These are phyloP conservation scores for Candida krabiensis DNA, from an alignment of 805 yeast species.

Conservation along the genomic window DNA sequence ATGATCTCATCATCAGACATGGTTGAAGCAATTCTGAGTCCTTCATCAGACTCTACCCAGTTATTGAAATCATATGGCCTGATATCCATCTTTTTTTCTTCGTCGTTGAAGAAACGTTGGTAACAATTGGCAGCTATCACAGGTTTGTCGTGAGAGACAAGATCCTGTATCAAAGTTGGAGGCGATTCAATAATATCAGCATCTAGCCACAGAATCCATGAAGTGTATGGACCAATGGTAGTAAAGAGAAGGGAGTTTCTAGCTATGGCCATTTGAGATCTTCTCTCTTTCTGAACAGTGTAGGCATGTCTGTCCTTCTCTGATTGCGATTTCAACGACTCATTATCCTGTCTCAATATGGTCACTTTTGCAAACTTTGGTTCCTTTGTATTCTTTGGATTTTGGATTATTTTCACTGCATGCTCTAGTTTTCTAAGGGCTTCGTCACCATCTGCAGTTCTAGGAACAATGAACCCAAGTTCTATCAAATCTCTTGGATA, in stretches of 20 bases:
- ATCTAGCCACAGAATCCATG: conserved; percentile 97
- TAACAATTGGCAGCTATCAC: conserved; percentile 91
- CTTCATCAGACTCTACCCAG: conserved; percentile 88
- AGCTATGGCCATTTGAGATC: conserved; percentile 90
- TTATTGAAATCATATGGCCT: conserved; percentile 95
- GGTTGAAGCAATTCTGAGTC: conserved; percentile 66
- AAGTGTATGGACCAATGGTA: conserved; percentile 81
- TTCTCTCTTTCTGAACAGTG: conserved; percentile 81
- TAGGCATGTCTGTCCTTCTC: conserved; percentile 93
- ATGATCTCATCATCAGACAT: conserved; percentile 88
- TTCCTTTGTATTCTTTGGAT: conserved; percentile 49
- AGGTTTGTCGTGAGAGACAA: conserved; percentile 82
- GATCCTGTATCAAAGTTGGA: conserved; percentile 76
- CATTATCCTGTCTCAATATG: conserved; percentile 86
- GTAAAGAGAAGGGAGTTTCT: conserved; percentile 90
- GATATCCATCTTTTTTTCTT: conserved; percentile 51
- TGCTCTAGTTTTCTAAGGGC: conserved; percentile 71
- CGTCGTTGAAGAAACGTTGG: conserved; percentile 71
- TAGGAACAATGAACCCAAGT: conserved; percentile 89
- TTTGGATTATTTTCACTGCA: conserved; percentile 73
- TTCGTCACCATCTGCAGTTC: conserved; percentile 75
- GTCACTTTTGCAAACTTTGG: conserved; percentile 80
- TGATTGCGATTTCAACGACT: conserved; percentile 66
- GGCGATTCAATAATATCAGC: conserved; percentile 94
- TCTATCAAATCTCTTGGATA: conserved; percentile 87